phyloP scores from a whole-genome alignment of 805 yeast species.

The Tetrapisispora pingtungensis region DNA sequence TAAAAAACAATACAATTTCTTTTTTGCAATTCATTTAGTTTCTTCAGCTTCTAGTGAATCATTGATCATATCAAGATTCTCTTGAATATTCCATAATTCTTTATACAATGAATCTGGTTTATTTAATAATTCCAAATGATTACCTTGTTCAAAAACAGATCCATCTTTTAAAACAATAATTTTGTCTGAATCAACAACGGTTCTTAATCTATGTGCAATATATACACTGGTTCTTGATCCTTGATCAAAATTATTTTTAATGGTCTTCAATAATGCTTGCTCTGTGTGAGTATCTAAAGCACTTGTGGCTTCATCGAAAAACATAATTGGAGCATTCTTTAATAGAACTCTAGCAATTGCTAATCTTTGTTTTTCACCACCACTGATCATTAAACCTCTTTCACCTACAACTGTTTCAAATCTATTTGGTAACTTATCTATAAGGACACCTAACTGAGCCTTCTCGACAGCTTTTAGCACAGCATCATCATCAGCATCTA shows the following conservation, averaged over 20 bases:
- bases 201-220: constrained; percentile 88
- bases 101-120: constrained; percentile 55
- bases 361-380: constrained; percentile 95
- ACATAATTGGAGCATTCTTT: constrained; percentile 79
- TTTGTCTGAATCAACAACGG: constrained; percentile 89
- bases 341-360: constrained; percentile 88
- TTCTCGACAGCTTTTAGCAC: constrained; percentile 51
- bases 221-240: constrained; percentile 65
- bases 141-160: constrained; percentile 76
- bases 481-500: constrained; percentile 64
- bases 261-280: constrained; percentile 67
- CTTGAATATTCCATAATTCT: constrained; percentile 88
- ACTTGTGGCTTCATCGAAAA: constrained; percentile 94
- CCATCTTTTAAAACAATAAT: constrained; percentile 82
- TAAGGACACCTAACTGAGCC: constrained; percentile 58
- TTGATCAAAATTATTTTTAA: constrained; percentile 53
- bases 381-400: constrained; percentile 97
- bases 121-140: constrained; percentile 53
- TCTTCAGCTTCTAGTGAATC: constrained; percentile 26
- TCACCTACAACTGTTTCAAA: constrained; percentile 85
- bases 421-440: constrained; percentile 73
- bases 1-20: too few species aligned
- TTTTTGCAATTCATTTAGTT: too few species aligned
- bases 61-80: constrained; percentile 48
- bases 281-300: constrained; percentile 97